These are phyloP conservation scores for Hypsizygus marmoreus DNA, from an alignment of 768 basidiomycete species.

Conservation along the genomic window DNA sequence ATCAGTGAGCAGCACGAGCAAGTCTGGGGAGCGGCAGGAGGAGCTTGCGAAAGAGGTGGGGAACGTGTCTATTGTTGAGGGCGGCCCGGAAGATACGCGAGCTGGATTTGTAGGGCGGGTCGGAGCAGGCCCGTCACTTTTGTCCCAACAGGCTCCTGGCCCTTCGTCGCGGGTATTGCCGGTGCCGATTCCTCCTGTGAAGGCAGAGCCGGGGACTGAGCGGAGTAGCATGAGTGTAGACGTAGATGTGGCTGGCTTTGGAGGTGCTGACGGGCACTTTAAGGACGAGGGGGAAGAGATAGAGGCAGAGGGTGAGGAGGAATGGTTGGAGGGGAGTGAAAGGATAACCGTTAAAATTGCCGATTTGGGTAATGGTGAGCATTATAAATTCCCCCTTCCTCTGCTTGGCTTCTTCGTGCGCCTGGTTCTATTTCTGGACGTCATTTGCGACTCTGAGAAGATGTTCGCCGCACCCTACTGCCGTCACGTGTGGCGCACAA, in stretches of 20 bases:
- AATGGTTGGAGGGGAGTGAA: constrained; percentile 38
- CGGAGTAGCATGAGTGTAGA: constrained; percentile 14
- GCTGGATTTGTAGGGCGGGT: constrained; percentile 29
- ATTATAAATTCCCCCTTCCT: constrained; percentile 7
- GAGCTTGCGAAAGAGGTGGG: constrained; percentile 40
- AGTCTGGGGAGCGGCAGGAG: constrained; percentile 18
- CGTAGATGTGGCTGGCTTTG: constrained; percentile 18
- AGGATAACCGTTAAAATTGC: constrained; percentile 98
- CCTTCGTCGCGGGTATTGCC: constrained; percentile 28
- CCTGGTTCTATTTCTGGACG: no score
- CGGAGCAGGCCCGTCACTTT: constrained; percentile 61
- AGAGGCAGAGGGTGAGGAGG: constrained; percentile 31
- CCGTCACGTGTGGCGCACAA: no score
- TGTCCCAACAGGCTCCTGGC: constrained; percentile 71
- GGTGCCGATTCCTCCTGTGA: constrained; percentile 24
- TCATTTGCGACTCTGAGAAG: no score
- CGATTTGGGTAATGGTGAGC: constrained; percentile 91
- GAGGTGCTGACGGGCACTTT: constrained; percentile 15
- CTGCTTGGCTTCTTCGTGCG: no score
- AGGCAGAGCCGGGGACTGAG: not conserved
- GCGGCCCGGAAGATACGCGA: constrained; percentile 22
- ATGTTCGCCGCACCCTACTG: no score
- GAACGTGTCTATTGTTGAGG: constrained; percentile 36
- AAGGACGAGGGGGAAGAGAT: constrained; percentile 19
- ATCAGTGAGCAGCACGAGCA: not conserved